Evolutionary conservation across 1,284 basidiomycete species (phyloP), one percentile per base, ranked within the genome.

Genomic region (Stygiomarasmius scandens): DNA sequence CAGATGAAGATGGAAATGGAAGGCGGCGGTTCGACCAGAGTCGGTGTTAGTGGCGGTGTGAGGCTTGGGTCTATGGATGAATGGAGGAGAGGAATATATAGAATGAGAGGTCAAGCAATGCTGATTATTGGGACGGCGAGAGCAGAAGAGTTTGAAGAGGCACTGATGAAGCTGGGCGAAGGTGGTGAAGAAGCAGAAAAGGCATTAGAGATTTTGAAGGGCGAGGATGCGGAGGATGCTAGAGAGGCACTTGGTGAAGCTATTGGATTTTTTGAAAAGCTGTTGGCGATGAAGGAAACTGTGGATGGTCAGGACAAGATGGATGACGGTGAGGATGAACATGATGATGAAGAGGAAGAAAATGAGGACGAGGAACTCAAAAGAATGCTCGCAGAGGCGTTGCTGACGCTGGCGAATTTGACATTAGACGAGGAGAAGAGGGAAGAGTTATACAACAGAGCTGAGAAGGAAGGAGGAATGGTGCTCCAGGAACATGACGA

Each of bases 1-100:
- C 84, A 87, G 74, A 85, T 88, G 79, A 77, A 79, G 67, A 78
- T 82, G 76, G 82, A 84, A 68, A 77, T 74, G 24, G 78, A 79
- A 58, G 38, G 38, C 16, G 38, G 38, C 6, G 38, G 38, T 4
- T 41, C 38, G 11, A 41, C 38, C 16, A 6, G 38, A 41, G 38
- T 41, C 38, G 38, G 38, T 19, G 38, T 41, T 16, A 19, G 38
- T 16, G 38, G 38, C 5, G 38, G 38, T 4, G 38, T 41, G 8
- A 41, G n/a, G 16, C 16, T 41, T 8, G 38, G 38, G 4, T 41
- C 38, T 6, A 75, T 76, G 62, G 74, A 75, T 27, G 69, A 68
- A 23, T 82, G 81, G 82, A 69, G 78, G 6, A 72, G 73, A 20
- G 72, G 74, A 0, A 75, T 84, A 32, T 74, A 73, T 46, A 69